Evolutionary conservation across 176 grass and related monocot genomes (phyloP).

Genomic region (Areca catechu): DNA sequence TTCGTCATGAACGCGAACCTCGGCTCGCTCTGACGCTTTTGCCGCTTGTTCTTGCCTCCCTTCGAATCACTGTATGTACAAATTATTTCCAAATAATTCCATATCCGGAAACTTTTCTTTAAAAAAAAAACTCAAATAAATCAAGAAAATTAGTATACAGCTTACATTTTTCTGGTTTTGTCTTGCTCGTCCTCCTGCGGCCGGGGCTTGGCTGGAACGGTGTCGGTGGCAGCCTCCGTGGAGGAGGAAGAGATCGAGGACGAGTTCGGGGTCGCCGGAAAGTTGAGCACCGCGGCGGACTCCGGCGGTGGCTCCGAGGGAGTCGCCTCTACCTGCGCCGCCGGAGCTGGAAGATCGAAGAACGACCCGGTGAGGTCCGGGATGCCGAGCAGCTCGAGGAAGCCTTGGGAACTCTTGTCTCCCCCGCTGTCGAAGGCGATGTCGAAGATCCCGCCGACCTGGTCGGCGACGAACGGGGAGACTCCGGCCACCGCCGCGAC

Average conservation of each 20-base stretch:
- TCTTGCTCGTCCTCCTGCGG: not conserved
- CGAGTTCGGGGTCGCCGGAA: constrained; percentile 2
- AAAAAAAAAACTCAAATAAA: no score
- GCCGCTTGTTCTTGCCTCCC: constrained; percentile 23
- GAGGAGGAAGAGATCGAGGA: constrained; percentile 17
- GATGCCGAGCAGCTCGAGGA: constrained; percentile 11
- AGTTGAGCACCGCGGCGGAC: not conserved
- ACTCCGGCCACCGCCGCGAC: not conserved
- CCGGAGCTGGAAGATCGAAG: not conserved
- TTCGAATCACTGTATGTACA: no score
- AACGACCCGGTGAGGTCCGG: not conserved
- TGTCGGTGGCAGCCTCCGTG: not conserved
- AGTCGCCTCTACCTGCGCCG: not conserved
- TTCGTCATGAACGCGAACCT: constrained; percentile 87
- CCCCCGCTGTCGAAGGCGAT: not conserved
- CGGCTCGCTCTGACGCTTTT: constrained; percentile 53
- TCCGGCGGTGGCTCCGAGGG: not conserved
- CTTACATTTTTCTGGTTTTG: not conserved
- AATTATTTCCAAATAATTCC: no score
- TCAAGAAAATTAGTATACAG: no score
- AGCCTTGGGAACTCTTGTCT: constrained; percentile 1
- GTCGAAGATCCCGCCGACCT: not conserved
- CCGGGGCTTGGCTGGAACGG: not conserved
- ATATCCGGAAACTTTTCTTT: no score
- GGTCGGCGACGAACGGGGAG: not conserved